These are phyloP conservation scores for Lentinula sp. DNA, from an alignment of 768 basidiomycete genomes.

Conservation along the genomic window DNA sequence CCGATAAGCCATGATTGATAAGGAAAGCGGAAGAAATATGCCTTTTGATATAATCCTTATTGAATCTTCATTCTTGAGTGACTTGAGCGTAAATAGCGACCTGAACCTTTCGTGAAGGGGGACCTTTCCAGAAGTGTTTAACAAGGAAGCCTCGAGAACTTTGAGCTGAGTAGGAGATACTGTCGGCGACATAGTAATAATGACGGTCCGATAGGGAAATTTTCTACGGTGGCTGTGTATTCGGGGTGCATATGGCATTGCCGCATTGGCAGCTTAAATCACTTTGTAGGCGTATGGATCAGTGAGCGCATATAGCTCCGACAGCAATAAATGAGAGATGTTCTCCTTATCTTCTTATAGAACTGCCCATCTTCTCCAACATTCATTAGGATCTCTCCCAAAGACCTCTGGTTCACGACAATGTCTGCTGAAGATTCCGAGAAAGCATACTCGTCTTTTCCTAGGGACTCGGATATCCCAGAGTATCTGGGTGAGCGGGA, in stretches of 20 bases:
- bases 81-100: constrained; percentile 88
- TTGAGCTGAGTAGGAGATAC: constrained; percentile 45
- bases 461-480: neutral
- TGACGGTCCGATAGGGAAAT: neutral
- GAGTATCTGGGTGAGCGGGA: constrained; percentile 15
- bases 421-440: constrained; percentile 7
- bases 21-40: constrained; percentile 15
- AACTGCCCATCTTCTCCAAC: neutral
- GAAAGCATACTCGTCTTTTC: neutral
- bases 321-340: neutral
- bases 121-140: constrained; percentile 67
- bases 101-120: constrained; percentile 86
- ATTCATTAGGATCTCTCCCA: neutral
- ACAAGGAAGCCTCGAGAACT: constrained; percentile 66
- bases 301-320: neutral
- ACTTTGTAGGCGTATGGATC: neutral
- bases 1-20: neutral
- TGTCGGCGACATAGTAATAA: neutral
- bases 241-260: neutral
- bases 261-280: too few species aligned
- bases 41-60: constrained; percentile 85
- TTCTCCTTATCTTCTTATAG: neutral
- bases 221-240: neutral
- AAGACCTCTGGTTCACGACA: neutral
- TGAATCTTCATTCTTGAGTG: constrained; percentile 71